Conservation (phyloP, 2,329 filamentous ascomycete genomes). For the Beauveria caledonica region DNA sequence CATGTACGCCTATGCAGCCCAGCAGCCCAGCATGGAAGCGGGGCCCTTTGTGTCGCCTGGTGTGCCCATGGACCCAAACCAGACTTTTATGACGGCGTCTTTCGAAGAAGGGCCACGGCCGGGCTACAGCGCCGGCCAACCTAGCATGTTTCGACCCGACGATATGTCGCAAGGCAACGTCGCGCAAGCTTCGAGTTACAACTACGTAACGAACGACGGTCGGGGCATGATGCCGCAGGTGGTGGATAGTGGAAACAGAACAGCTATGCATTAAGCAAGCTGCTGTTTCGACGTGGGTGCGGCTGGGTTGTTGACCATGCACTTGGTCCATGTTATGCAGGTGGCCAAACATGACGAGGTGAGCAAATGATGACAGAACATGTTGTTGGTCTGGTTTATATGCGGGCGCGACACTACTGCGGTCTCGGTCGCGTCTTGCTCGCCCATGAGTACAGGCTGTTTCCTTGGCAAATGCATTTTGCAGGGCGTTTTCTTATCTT, state of each 20-base stretch:
- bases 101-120: constrained; percentile 27
- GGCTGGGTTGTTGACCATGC: neutral
- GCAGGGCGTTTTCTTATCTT: constrained; percentile 3
- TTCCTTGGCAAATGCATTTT: constrained; percentile 1
- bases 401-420: neutral
- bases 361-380: neutral
- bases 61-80: constrained; percentile 25
- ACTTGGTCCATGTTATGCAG: neutral
- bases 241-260: constrained; percentile 23
- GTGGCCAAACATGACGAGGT: neutral
- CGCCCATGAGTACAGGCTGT: neutral
- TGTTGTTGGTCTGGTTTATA: neutral
- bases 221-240: constrained; percentile 21
- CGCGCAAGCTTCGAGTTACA: constrained; percentile 25
- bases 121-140: constrained; percentile 24
- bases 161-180: constrained; percentile 23
- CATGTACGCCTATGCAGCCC: constrained; percentile 38
- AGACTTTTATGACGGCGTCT: constrained; percentile 25
- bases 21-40: constrained; percentile 25
- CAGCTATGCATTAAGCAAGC: constrained; percentile 18
- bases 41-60: constrained; percentile 23
- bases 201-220: constrained; percentile 26
- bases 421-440: neutral
- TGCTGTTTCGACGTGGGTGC: neutral
- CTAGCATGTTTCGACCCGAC: constrained; percentile 25